Evolutionary conservation across 768 basidiomycete species (phyloP).

Genomic region (Clitopilus passeckerianus): DNA sequence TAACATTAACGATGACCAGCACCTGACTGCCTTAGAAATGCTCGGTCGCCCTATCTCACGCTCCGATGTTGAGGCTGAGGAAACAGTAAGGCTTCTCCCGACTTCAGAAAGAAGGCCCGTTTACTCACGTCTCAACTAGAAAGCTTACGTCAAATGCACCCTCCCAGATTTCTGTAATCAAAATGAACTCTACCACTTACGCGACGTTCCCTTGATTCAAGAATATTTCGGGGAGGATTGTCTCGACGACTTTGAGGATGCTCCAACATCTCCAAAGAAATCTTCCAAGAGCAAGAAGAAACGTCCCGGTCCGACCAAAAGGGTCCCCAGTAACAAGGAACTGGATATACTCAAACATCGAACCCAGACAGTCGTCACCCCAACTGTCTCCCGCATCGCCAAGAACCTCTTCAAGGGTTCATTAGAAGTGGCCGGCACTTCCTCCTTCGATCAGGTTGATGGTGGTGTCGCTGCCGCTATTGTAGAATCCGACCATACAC

Average conservation of each 20-base stretch:
- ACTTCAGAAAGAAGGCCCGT: background rate
- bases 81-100: constrained; percentile 32
- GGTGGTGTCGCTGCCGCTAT: constrained; percentile 11
- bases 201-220: constrained; percentile 36
- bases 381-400: constrained; percentile 40
- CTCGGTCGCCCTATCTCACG: constrained; percentile 38
- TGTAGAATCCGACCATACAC: constrained; percentile 21
- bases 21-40: constrained; percentile 23
- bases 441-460: constrained; percentile 22
- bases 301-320: constrained; percentile 16
- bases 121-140: constrained; percentile 21
- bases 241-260: constrained; percentile 16
- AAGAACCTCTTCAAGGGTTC: constrained; percentile 41
- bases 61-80: constrained; percentile 39
- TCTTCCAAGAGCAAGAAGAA: background rate
- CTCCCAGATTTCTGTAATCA: constrained; percentile 33
- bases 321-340: constrained; percentile 10
- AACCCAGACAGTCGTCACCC: constrained; percentile 36
- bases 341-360: constrained; percentile 21
- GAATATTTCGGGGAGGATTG: constrained; percentile 20
- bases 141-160: constrained; percentile 33
- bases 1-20: constrained; percentile 23
- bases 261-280: background rate
- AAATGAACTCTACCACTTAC: constrained; percentile 21
- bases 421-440: constrained; percentile 31